phyloP scores from a whole-genome alignment of 2,329 filamentous ascomycete genomes.

The Xylaria sp. region DNA sequence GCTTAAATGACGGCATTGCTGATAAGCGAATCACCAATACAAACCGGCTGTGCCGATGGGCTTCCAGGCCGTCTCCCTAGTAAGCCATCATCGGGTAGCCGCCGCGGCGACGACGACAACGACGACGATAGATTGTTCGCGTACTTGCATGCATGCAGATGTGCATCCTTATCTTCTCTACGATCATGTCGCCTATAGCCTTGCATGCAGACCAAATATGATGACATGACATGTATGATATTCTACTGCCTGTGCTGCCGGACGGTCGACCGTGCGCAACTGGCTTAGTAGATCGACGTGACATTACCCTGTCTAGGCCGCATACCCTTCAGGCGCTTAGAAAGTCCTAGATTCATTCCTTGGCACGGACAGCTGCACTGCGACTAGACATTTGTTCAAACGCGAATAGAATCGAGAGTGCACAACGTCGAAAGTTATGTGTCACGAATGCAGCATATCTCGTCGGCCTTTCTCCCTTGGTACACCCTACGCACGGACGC shows the following conservation, averaged over 20 bases:
- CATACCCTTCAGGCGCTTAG: conserved; percentile 2
- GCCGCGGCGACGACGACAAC: conserved; percentile 27
- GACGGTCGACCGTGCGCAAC: conserved; percentile 25
- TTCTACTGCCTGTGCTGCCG: neutral
- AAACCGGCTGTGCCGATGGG: conserved; percentile 20
- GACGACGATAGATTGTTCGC: conserved; percentile 16
- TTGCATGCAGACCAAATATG: conserved; percentile 27
- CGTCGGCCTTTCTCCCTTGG: neutral
- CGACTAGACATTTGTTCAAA: conserved; percentile 21
- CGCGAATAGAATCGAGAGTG: conserved; percentile 1
- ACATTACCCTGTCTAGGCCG: conserved; percentile 6
- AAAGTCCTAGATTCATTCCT: conserved; percentile 14
- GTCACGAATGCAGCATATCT: conserved; percentile 6
- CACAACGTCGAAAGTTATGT: conserved; percentile 5
- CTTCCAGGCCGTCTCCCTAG: conserved; percentile 15
- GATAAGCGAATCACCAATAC: conserved; percentile 18
- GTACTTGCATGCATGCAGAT: conserved; percentile 29
- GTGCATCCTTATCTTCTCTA: conserved; percentile 7
- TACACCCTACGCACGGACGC: conserved; percentile 22
- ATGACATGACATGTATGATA: conserved; percentile 25
- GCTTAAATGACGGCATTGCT: conserved; percentile 5
- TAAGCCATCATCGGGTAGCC: conserved; percentile 21
- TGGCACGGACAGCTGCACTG: conserved; percentile 26
- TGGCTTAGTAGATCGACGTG: conserved; percentile 11
- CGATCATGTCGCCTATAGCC: conserved; percentile 10